Evolutionary conservation across 352 stramenopile genomes (phyloP).

Genomic region (Pythium utonaiense): DNA sequence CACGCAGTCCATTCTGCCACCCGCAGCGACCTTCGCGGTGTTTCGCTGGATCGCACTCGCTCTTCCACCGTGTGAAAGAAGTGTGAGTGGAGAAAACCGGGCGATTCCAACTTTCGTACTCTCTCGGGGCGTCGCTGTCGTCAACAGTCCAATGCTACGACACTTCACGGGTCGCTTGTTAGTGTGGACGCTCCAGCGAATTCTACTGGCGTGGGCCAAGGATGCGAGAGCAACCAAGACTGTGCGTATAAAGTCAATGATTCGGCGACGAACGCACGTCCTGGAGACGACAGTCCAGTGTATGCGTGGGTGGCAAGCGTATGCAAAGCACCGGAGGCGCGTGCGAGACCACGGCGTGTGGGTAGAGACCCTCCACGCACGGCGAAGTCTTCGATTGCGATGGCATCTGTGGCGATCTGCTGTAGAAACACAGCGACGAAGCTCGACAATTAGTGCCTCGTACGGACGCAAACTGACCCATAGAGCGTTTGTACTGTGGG

Average conservation of each 20-base stretch:
- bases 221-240: slow-evolving; percentile 7
- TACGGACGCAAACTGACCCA: not conserved
- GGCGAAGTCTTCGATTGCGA: slow-evolving; percentile 17
- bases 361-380: slow-evolving; percentile 31
- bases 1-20: slow-evolving; percentile 23
- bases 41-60: slow-evolving; percentile 45
- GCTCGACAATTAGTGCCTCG: not conserved
- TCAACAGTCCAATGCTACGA: slow-evolving; percentile 5
- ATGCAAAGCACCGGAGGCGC: slow-evolving; percentile 26
- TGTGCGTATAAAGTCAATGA: slow-evolving; percentile 25
- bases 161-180: slow-evolving; percentile 18
- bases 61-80: slow-evolving; percentile 30
- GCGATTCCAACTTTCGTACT: slow-evolving; percentile 32
- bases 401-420: slow-evolving; percentile 28
- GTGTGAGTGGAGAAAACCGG: slow-evolving; percentile 17
- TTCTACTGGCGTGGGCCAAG: slow-evolving; percentile 19
- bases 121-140: slow-evolving; percentile 7
- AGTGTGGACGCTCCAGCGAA: slow-evolving; percentile 15
- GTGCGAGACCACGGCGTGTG: slow-evolving; percentile 29
- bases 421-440: not conserved
- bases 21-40: slow-evolving; percentile 33
- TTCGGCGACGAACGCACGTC: slow-evolving; percentile 22
- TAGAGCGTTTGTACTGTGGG: not conserved
- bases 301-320: slow-evolving; percentile 40
- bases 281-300: slow-evolving; percentile 39